A percentile compares a stretch with the other conserved stretches of the same genome.
Evolutionary conservation across 2,329 filamentous ascomycete species (phyloP).

Genomic region (Monilinia laxa): DNA sequence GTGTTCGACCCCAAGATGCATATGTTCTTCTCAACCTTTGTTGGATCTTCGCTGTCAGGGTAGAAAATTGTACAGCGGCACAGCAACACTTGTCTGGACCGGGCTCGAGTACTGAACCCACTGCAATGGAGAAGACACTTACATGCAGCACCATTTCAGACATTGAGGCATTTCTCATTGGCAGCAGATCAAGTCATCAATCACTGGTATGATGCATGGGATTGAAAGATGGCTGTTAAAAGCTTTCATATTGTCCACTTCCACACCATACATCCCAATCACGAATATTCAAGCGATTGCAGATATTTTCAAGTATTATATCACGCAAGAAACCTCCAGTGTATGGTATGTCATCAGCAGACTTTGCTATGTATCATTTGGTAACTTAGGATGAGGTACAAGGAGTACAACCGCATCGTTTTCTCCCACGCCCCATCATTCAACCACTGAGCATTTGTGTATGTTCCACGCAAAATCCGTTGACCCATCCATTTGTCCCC

Average conservation of each 20-base stretch:
- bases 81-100: not conserved
- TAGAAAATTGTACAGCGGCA: not conserved
- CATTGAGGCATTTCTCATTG: not conserved
- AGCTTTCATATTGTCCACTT: constrained; percentile 16
- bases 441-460: constrained; percentile 34
- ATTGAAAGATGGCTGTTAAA: not conserved
- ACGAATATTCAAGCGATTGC: constrained; percentile 11
- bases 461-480: constrained; percentile 28
- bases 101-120: not conserved
- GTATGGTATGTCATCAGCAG: constrained; percentile 31
- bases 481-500: constrained; percentile 34
- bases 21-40: not conserved
- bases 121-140: not conserved
- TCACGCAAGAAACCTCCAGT: constrained; percentile 16
- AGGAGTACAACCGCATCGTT: constrained; percentile 29
- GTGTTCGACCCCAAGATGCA: not conserved
- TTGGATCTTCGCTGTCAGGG: not conserved
- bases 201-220: not conserved
- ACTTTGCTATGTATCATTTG: constrained; percentile 39
- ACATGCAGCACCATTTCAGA: not conserved
- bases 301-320: constrained; percentile 15
- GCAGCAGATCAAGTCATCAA: not conserved
- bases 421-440: constrained; percentile 32
- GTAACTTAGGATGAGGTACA: constrained; percentile 38
- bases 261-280: constrained; percentile 14